These are phyloP conservation scores for Arctium lappa DNA, from an alignment of 129 eudicot species.

Conservation along the genomic window DNA sequence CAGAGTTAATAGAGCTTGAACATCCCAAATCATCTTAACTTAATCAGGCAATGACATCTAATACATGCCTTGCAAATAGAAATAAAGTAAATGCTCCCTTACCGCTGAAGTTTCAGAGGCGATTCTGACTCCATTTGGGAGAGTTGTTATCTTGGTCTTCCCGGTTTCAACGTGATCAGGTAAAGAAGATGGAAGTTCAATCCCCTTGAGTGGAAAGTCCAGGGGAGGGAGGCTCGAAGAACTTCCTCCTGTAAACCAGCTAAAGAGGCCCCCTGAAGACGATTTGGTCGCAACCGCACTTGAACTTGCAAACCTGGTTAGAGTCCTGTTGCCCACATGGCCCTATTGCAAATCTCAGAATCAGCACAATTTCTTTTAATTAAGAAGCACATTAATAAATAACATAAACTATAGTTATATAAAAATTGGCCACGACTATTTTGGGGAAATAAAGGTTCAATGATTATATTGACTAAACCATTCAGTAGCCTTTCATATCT, in stretches of 20 bases:
- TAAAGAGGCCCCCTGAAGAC: slow-evolving; percentile 65
- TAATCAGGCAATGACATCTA: neutral
- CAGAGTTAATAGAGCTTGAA: neutral
- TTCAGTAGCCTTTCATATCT: neutral
- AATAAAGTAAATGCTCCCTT: slow-evolving; percentile 19
- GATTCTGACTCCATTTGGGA: slow-evolving; percentile 71
- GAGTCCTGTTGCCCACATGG: slow-evolving; percentile 41
- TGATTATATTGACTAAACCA: neutral
- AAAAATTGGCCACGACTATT: neutral
- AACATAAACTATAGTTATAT: neutral
- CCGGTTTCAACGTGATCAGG: slow-evolving; percentile 79
- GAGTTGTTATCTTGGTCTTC: slow-evolving; percentile 75
- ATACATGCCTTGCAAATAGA: neutral
- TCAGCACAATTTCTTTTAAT: neutral
- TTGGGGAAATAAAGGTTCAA: neutral
- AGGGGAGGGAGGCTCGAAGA: slow-evolving; percentile 63
- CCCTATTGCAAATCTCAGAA: slow-evolving; percentile 36
- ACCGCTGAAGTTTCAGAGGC: slow-evolving; percentile 81
- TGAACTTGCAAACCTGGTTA: slow-evolving; percentile 74
- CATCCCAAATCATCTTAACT: neutral
- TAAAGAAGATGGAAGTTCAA: slow-evolving; percentile 56
- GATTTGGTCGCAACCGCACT: slow-evolving; percentile 68
- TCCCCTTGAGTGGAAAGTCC: slow-evolving; percentile 73
- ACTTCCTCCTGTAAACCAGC: slow-evolving; percentile 76
- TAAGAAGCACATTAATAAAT: neutral